Evolutionary conservation across 208 protist genomes (phyloP).

Genomic region (Wallacemonas sp.): DNA sequence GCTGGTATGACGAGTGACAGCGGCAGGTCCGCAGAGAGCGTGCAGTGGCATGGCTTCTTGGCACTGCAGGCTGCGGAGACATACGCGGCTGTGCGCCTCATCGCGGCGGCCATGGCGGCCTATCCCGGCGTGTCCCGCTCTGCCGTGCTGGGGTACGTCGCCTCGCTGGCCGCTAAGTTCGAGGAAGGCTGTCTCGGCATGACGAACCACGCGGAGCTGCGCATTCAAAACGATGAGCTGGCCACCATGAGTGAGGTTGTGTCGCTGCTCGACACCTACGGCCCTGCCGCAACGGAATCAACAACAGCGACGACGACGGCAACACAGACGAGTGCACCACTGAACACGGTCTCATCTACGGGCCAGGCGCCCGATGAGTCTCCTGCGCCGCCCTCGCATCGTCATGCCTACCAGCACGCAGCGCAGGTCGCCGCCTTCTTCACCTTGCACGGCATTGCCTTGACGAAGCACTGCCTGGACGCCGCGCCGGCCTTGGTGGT

Average conservation of each 20-base stretch:
- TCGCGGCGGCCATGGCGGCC: constrained; percentile 15
- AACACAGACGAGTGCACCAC: no score
- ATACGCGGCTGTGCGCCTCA: constrained; percentile 44
- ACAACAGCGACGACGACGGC: not conserved
- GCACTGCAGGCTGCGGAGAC: constrained; percentile 29
- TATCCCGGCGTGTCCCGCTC: constrained; percentile 16
- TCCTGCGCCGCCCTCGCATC: no score
- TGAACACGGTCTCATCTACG: no score
- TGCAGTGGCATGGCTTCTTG: not conserved
- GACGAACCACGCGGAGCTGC: constrained; percentile 10
- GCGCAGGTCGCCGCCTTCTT: constrained; percentile 41
- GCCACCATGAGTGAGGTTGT: constrained; percentile 52
- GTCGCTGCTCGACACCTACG: constrained; percentile 28
- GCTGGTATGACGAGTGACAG: no score
- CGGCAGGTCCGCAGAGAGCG: no score
- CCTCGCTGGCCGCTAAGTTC: constrained; percentile 28
- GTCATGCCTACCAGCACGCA: constrained; percentile 19
- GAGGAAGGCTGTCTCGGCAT: constrained; percentile 38
- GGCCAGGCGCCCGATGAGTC: no score
- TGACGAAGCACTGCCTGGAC: constrained; percentile 59
- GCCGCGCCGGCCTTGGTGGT: constrained; percentile 24
- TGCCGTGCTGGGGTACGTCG: constrained; percentile 27
- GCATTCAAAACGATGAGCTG: constrained; percentile 50
- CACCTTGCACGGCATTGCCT: constrained; percentile 41
- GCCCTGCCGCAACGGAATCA: not conserved